A percentile compares a stretch with the other conserved stretches of the same genome.
These are phyloP conservation scores for Trichophyton schoenleinii DNA, from an alignment of 2,329 filamentous ascomycete genomes.

Conservation along the genomic window DNA sequence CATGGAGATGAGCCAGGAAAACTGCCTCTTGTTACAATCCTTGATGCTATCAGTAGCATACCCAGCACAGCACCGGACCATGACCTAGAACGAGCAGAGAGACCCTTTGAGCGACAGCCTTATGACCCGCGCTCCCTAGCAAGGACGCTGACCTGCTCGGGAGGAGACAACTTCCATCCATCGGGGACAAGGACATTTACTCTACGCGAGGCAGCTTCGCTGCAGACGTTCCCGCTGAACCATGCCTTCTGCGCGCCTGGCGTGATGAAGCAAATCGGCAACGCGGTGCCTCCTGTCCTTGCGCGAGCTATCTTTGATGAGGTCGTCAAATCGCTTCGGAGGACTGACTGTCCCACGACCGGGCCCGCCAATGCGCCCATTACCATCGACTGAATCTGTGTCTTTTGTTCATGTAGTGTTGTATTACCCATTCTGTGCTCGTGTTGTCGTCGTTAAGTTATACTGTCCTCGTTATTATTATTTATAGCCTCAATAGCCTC, in stretches of 20 bases:
- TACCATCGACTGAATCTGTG: background rate
- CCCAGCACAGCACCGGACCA: constrained; percentile 32
- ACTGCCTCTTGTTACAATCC: constrained; percentile 30
- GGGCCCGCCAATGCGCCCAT: background rate
- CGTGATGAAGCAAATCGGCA: constrained; percentile 55
- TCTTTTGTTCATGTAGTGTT: background rate
- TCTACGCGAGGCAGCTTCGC: constrained; percentile 51
- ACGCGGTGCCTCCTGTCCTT: constrained; percentile 56
- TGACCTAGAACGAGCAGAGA: constrained; percentile 21
- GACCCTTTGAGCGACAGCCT: constrained; percentile 20
- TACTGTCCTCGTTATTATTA: too few species aligned
- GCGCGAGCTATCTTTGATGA: constrained; percentile 29
- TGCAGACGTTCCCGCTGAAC: constrained; percentile 55
- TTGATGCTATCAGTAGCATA: constrained; percentile 30
- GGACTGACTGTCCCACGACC: constrained; percentile 20
- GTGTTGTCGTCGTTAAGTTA: too few species aligned
- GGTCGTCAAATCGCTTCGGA: constrained; percentile 26
- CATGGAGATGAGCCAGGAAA: constrained; percentile 34
- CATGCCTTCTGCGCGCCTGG: constrained; percentile 44
- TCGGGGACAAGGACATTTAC: constrained; percentile 52
- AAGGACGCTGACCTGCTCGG: constrained; percentile 50
- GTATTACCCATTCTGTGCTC: background rate
- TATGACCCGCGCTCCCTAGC: constrained; percentile 42
- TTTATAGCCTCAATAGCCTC: too few species aligned
- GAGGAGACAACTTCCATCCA: constrained; percentile 54